Conservation (phyloP, 202 grass and related monocot species). For the Cymbopogon flexuosus region DNA sequence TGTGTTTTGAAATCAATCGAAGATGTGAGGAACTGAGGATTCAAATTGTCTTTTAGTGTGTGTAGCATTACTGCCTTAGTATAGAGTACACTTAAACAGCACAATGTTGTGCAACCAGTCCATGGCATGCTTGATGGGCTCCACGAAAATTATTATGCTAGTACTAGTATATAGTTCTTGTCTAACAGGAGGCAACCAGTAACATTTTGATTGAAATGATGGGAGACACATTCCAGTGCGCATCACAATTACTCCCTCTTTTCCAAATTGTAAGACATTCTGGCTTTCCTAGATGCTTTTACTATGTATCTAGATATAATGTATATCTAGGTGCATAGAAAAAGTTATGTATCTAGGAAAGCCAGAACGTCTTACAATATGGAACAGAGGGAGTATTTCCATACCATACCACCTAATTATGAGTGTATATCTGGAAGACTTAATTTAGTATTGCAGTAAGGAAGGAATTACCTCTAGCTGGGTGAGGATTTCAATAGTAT, state of each 20-base stretch:
- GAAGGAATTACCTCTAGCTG: constrained; percentile 80
- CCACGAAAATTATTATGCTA: neutral
- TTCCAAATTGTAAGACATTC: neutral
- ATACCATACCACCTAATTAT: neutral
- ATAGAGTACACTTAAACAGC: neutral
- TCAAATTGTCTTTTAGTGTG: neutral
- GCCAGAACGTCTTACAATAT: neutral
- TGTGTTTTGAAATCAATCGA: neutral
- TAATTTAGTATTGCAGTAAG: neutral
- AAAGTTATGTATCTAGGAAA: neutral
- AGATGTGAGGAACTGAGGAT: neutral
- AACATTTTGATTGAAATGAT: neutral
- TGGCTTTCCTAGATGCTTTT: neutral
- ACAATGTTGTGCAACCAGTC: neutral
- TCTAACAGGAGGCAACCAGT: neutral
- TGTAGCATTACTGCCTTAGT: neutral
- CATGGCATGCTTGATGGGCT: neutral
- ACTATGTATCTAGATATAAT: neutral
- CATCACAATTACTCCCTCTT: neutral
- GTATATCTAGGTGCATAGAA: neutral
- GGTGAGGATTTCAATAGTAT: constrained; percentile 77
- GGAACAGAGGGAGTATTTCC: neutral
- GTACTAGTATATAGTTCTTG: neutral
- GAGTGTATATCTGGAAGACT: neutral
- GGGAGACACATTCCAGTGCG: neutral